phyloP scores from a whole-genome alignment of 768 basidiomycete genomes.

The Tricholoma saponaceum region DNA sequence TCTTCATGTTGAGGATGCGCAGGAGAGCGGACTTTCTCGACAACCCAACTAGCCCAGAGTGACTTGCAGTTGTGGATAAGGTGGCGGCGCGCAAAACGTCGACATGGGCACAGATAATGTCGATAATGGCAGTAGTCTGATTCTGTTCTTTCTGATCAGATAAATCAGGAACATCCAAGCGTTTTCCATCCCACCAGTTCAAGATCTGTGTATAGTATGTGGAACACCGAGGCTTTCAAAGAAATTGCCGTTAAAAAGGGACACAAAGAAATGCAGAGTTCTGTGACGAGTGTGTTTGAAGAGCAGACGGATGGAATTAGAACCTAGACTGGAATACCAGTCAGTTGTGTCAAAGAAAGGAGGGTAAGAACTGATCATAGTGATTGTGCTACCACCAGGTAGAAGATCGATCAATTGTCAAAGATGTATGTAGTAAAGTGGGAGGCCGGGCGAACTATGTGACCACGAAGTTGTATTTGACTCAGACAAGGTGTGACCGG shows the following conservation, averaged over 20 bases:
- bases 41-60: conserved; percentile 65
- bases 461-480: no score
- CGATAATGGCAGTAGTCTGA: conserved; percentile 23
- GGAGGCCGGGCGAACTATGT: conserved; percentile 42
- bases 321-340: conserved; percentile 34
- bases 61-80: conserved; percentile 49
- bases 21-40: conserved; percentile 44
- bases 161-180: conserved; percentile 26
- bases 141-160: not conserved
- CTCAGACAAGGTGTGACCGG: no score
- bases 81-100: conserved; percentile 56
- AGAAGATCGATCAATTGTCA: not conserved
- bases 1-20: conserved; percentile 2
- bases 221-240: conserved; percentile 39
- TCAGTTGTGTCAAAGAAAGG: not conserved
- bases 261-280: conserved; percentile 54
- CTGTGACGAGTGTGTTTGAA: conserved; percentile 25
- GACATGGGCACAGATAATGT: conserved; percentile 60
- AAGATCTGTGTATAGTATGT: conserved; percentile 41
- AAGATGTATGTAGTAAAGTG: not conserved
- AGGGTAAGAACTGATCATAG: conserved; percentile 42
- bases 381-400: conserved; percentile 38
- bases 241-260: conserved; percentile 46
- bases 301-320: conserved; percentile 36
- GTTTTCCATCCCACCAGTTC: conserved; percentile 61